Conservation (phyloP, 768 basidiomycete genomes). For the Tricholoma furcatifolium region DNA sequence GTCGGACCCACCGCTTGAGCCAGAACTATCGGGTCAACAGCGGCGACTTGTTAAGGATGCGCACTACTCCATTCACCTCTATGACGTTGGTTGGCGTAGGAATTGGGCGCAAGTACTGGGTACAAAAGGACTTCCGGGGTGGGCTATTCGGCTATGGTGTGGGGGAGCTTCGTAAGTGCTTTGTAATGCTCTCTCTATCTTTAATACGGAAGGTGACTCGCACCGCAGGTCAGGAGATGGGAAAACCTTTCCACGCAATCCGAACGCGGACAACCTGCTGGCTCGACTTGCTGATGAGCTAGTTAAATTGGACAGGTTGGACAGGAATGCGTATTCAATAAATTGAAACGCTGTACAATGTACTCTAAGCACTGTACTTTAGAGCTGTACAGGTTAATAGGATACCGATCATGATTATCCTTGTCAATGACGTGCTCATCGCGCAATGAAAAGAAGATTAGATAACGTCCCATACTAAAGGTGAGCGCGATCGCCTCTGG, state of each 20-base stretch:
- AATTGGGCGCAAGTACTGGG: conserved; percentile 75
- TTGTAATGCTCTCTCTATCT: neutral
- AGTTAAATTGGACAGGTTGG: conserved; percentile 52
- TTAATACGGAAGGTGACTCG: neutral
- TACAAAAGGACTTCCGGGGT: conserved; percentile 49
- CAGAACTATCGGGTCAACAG: conserved; percentile 66
- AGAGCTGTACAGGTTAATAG: neutral
- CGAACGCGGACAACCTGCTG: conserved; percentile 63
- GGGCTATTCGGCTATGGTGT: conserved; percentile 50
- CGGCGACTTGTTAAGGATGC: conserved; percentile 64
- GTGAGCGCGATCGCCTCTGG: neutral
- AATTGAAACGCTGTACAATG: neutral
- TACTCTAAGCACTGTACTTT: neutral
- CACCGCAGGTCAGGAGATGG: conserved; percentile 62
- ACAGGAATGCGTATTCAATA: neutral
- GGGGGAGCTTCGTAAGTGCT: conserved; percentile 65
- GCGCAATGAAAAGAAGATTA: conserved; percentile 22
- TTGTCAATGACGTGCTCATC: conserved; percentile 14
- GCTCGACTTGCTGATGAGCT: conserved; percentile 63
- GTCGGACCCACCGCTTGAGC: conserved; percentile 71
- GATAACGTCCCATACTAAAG: neutral
- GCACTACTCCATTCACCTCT: conserved; percentile 58
- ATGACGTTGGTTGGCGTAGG: conserved; percentile 70
- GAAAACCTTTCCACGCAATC: conserved; percentile 64
- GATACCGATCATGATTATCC: neutral